Evolutionary conservation across 169 alveolate species (phyloP), one percentile per base, ranked within the genome.

Genomic region (Cryptosporidium sp.): DNA sequence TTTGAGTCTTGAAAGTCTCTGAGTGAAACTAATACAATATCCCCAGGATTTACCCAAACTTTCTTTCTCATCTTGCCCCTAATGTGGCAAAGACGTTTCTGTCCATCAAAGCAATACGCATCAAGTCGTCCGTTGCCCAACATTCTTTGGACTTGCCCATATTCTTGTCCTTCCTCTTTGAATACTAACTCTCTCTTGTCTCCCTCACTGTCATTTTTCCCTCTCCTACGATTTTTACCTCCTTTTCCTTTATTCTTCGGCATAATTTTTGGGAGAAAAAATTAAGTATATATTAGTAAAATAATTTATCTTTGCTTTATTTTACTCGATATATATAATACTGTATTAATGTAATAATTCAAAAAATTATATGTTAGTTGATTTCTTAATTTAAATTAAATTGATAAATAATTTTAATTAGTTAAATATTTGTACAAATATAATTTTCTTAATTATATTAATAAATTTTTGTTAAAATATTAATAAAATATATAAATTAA

Each of bases 71-170:
- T 95, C 92, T 97, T 98, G 21, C 99, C 99, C 84, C 97, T 92
- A 44, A 98, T 98, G 71, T 97, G 99, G 86, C 99, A 98, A 52
- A 97, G 95, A 68, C 99, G 95, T 84, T 97, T 97, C 72, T 93
- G 95, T 3, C 99, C 99, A 85, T 98, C 99, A 85, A 97, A 97
- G 85, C 99, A 98, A 86, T 95, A 95, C 53, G 99, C 99, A 91
- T 98, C 99, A 37, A 98, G 94, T 61, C 99, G 96, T 33, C 99
- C 99, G 91, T 97, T 98, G 23, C 99, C 99, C 91, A 98, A 96
- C 99, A 98, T 96, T 89, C 99, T 94, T 44, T 96, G 93, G 42
- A 98, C 99, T 87, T 98, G 98, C 33, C 97, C 99, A 89, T 98
- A 97, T 85, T 97, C 99, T 86, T 97, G 98, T 53, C 98, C 99